Evolutionary conservation across 805 yeast species (phyloP), one percentile per base, ranked within the genome.

Genomic region (Schwanniomyces polymorphus): DNA sequence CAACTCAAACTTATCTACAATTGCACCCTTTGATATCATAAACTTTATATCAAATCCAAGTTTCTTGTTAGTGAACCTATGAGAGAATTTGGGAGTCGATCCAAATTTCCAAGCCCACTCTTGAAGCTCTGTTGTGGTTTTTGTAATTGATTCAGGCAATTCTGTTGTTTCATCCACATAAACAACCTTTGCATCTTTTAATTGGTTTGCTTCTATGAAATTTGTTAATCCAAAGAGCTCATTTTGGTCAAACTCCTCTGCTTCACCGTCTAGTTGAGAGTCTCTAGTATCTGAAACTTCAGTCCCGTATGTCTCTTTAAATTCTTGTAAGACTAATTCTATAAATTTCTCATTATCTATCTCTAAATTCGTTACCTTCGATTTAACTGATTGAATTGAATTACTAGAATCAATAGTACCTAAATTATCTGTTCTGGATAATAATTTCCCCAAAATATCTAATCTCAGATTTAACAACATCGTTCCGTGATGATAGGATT

Each of bases 401-500:
- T 85, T 80, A 28, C 73, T 65, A 45, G 82, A 65, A 16, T 64
- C 71, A 1, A 85, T 72, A 1, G 54, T 48, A 0, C 81, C 82
- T 25, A 68, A 53, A 1, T 65, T 51, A 9, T 67, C 64, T 38
- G 74, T 76, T 12, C 84, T 70, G 29, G 77, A 75, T 48, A 94
- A 70, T 11, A 89, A 61, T n/a, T 79, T 72, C 1, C 83, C 72
- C 48, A 94, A 71, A 0, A 75, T 65, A n/a, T 73, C 74, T 23
- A 94, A 66, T 33, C 83, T 73, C 37, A 95, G 83, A 45, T 79
- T 69, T 21, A 94, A 70, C 7, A 94, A 72, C 97, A 94, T 88
- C 0, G 99, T 94, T 0, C 97, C 99, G 68, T 94, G 99, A 61
- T 94, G 99, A 54, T 91, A 85, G 6, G 96, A 83, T 55, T 82